These are phyloP conservation scores for Calonectria naviculata DNA, from an alignment of 2,329 filamentous ascomycete genomes.

Conservation along the genomic window DNA sequence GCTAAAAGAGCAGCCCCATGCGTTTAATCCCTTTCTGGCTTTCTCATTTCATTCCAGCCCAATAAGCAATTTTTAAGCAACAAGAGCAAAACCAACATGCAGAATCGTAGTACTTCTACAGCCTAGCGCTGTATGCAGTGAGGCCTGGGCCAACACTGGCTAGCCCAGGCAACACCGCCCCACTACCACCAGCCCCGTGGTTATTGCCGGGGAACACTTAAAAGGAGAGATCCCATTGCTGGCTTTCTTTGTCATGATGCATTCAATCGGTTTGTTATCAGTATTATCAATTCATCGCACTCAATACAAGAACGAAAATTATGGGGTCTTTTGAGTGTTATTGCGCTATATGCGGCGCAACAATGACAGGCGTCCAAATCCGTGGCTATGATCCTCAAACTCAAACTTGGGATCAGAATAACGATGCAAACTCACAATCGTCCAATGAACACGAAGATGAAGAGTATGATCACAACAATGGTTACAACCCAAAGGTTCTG, in stretches of 20 bases:
- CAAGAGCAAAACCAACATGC: too few relatives aligned
- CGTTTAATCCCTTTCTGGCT: too few relatives aligned
- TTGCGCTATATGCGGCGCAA: slow-evolving; percentile 4
- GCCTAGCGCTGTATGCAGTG: too few relatives aligned
- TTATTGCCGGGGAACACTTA: neutral
- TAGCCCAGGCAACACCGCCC: neutral
- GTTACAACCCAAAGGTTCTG: neutral
- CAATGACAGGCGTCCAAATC: neutral
- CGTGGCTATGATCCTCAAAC: neutral
- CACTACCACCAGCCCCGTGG: neutral
- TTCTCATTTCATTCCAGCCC: too few relatives aligned
- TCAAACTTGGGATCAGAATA: too few relatives aligned
- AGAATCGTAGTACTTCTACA: too few relatives aligned
- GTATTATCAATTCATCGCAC: neutral
- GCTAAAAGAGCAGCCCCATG: too few relatives aligned
- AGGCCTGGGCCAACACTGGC: neutral
- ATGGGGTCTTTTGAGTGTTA: slow-evolving; percentile 21
- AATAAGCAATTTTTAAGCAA: too few relatives aligned
- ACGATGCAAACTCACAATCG: neutral
- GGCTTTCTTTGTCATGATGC: too few relatives aligned
- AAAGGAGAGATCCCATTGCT: neutral
- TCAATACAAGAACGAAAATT: neutral
- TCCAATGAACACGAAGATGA: neutral
- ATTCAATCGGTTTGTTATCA: neutral
- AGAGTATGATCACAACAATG: neutral